Percentiles rank a stretch among this genome's conserved stretches.
Evolutionary conservation across 768 basidiomycete species (phyloP).

Genomic region (Naganishia onofrii): DNA sequence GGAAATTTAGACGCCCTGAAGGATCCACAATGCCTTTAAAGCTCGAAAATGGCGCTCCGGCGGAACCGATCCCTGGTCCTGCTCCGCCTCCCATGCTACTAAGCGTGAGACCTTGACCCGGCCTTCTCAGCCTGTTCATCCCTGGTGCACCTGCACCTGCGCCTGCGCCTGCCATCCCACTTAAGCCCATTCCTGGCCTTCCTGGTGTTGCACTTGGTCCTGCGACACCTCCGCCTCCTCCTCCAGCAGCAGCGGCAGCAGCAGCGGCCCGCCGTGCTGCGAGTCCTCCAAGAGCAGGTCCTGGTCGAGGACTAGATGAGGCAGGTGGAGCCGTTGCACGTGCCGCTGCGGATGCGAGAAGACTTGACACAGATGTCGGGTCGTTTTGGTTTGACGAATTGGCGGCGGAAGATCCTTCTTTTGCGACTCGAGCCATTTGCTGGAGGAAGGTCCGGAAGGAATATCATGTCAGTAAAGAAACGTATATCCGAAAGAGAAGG

Average conservation of each 20-base stretch:
- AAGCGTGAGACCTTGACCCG: constrained; percentile 57
- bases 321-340: constrained; percentile 37
- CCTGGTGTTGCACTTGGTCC: constrained; percentile 23
- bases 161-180: constrained; percentile 38
- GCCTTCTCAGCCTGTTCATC: constrained; percentile 35
- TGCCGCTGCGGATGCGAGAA: constrained; percentile 42
- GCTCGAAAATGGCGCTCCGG: constrained; percentile 64
- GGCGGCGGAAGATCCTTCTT: constrained; percentile 11
- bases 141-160: background rate
- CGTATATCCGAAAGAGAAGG: background rate
- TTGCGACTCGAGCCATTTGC: constrained; percentile 19
- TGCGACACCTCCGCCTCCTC: constrained; percentile 32
- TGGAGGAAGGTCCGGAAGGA: background rate
- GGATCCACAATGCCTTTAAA: constrained; percentile 97
- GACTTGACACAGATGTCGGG: constrained; percentile 47
- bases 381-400: constrained; percentile 30
- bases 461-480: background rate
- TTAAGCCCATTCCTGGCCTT: background rate
- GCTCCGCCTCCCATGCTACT: constrained; percentile 67
- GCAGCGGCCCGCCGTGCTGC: constrained; percentile 53
- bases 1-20: constrained; percentile 90
- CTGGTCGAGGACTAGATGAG: constrained; percentile 39
- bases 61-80: constrained; percentile 59
- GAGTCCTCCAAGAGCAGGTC: constrained; percentile 47
- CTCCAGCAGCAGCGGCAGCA: constrained; percentile 32